A percentile compares a stretch with the other conserved stretches of the same genome.
Conservation (phyloP, 1,284 basidiomycete genomes). For the Ustilago bromivora region DNA sequence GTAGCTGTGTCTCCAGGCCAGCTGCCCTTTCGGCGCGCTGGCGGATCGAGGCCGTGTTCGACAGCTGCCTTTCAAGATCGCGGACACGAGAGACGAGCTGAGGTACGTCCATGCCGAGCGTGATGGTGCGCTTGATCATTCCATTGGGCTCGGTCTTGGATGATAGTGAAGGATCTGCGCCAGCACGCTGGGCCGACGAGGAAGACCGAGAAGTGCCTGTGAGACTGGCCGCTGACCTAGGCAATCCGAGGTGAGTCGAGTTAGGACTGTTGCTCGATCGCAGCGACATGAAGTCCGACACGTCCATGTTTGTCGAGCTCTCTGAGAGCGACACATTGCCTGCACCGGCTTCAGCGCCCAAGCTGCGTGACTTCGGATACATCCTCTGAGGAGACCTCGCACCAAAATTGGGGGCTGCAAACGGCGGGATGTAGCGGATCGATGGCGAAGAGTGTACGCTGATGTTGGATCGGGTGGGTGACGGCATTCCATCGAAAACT, state of each 20-base stretch:
- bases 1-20: conserved; percentile 47
- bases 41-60: conserved; percentile 31
- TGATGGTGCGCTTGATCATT: conserved; percentile 54
- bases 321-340: conserved; percentile 16
- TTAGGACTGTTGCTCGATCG: conserved; percentile 37
- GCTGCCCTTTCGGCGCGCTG: conserved; percentile 36
- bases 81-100: conserved; percentile 47
- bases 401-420: conserved; percentile 23
- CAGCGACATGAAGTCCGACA: conserved; percentile 35
- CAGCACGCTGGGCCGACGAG: conserved; percentile 6
- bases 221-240: conserved; percentile 31
- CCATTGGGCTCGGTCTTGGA: conserved; percentile 6
- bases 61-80: conserved; percentile 51
- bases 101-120: conserved; percentile 56
- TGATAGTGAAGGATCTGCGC: neutral
- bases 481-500: conserved; percentile 25
- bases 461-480: conserved; percentile 41
- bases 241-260: conserved; percentile 30
- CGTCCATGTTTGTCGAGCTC: conserved; percentile 4
- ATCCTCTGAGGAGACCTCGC: conserved; percentile 12
- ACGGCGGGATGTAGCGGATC: conserved; percentile 45
- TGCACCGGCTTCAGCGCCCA: conserved; percentile 6
- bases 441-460: conserved; percentile 38
- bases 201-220: conserved; percentile 22
- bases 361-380: conserved; percentile 4